These are phyloP conservation scores for Capsicum baccatum DNA, from an alignment of 257 asterid species.

Conservation along the genomic window DNA sequence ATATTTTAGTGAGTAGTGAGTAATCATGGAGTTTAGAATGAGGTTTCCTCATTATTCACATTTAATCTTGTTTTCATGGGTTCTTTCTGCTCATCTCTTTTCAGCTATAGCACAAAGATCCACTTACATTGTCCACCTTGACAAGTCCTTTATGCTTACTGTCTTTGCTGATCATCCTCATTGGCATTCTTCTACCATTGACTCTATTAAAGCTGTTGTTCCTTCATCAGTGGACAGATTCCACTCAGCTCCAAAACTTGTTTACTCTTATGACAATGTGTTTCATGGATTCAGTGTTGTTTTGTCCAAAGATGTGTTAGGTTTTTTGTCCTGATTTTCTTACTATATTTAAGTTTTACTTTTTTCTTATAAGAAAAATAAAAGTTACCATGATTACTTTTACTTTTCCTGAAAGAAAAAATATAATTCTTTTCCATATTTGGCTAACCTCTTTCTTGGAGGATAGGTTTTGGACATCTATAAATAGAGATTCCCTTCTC, in stretches of 20 bases:
- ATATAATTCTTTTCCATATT: too few relatives aligned
- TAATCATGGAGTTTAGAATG: background rate
- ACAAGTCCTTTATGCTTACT: background rate
- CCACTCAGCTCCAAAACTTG: background rate
- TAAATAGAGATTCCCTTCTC: too few relatives aligned
- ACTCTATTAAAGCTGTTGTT: background rate
- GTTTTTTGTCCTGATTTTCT: too few relatives aligned
- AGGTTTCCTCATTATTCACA: background rate
- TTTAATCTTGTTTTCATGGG: background rate
- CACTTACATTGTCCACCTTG: background rate
- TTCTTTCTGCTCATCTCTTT: background rate
- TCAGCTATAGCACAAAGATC: background rate
- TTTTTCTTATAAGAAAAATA: too few relatives aligned
- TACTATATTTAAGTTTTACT: too few relatives aligned
- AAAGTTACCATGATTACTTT: too few relatives aligned
- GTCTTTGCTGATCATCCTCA: background rate
- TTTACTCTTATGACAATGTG: background rate
- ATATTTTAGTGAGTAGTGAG: background rate
- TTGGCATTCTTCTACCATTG: background rate
- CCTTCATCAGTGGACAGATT: background rate
- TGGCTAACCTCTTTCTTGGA: too few relatives aligned
- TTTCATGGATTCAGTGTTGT: background rate
- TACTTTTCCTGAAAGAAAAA: too few relatives aligned
- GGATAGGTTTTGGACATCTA: too few relatives aligned
- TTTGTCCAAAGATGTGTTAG: background rate